Conservation (phyloP, 352 stramenopile genomes). For the Pythium scleroteichum region DNA sequence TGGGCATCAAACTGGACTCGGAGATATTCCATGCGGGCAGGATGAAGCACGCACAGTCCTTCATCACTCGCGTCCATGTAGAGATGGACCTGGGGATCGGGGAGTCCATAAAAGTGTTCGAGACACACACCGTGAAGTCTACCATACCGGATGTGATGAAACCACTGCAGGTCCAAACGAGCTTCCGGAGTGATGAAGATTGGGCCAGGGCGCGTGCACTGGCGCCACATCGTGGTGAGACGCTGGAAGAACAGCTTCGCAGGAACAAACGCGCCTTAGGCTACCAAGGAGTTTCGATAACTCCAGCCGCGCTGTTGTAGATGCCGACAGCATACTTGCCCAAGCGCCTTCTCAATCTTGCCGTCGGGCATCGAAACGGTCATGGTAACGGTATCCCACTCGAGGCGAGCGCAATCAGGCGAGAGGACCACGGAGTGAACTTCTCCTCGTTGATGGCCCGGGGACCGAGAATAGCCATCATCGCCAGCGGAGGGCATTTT, state of each 20-base stretch:
- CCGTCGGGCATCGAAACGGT: conserved; percentile 19
- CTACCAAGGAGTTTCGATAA: no score
- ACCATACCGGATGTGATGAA: no score
- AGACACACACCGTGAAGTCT: no score
- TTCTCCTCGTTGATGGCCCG: conserved; percentile 20
- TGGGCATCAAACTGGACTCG: conserved; percentile 19
- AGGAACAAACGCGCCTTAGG: no score
- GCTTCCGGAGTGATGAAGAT: no score
- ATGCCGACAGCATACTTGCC: neutral
- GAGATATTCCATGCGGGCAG: conserved; percentile 2
- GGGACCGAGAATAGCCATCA: conserved; percentile 23
- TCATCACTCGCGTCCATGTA: conserved; percentile 24
- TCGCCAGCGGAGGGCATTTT: conserved; percentile 5
- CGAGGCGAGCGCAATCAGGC: conserved; percentile 14
- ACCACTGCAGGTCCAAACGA: no score
- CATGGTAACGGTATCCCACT: conserved; percentile 5
- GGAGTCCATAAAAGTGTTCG: no score
- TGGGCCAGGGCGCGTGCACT: no score
- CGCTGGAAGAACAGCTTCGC: no score
- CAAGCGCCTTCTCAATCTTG: conserved; percentile 25
- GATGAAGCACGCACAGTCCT: conserved; percentile 25
- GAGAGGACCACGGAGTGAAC: conserved; percentile 11
- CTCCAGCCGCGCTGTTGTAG: no score
- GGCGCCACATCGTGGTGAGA: no score
- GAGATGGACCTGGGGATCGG: conserved; percentile 7